Evolutionary conservation across 164 flowering plant genomes (phyloP).

Genomic region (Liquidambar formosana): DNA sequence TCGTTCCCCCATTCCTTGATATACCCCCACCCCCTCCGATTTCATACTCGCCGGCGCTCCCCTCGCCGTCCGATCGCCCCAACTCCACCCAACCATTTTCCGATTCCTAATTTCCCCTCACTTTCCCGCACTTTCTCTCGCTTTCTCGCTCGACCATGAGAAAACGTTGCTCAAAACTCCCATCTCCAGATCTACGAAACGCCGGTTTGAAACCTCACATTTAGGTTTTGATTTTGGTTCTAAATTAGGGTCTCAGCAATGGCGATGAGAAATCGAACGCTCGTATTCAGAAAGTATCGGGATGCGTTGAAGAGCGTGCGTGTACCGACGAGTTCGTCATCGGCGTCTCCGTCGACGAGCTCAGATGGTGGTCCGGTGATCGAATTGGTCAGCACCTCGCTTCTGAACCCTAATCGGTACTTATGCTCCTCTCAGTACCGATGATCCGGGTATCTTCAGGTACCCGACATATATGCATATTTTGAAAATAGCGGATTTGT

Average conservation of each 20-base stretch:
- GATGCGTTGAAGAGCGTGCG: conserved; percentile 51
- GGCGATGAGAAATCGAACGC: conserved; percentile 50
- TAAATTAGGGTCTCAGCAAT: conserved; percentile 9
- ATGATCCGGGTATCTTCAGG: conserved; percentile 45
- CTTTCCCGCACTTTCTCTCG: neutral
- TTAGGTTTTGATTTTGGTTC: neutral
- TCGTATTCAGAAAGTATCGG: conserved; percentile 35
- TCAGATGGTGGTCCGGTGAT: conserved; percentile 38
- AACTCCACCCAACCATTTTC: neutral
- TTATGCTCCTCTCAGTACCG: conserved; percentile 47
- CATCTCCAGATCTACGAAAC: conserved; percentile 8
- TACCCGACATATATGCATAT: conserved; percentile 1
- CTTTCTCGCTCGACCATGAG: conserved; percentile 1
- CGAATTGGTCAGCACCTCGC: conserved; percentile 39
- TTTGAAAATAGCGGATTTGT: neutral
- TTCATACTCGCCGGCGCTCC: neutral
- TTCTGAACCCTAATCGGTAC: conserved; percentile 33
- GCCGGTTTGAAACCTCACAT: neutral
- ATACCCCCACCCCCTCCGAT: neutral
- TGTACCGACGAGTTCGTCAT: conserved; percentile 26
- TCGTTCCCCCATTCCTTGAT: too few relatives aligned
- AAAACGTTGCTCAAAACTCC: neutral
- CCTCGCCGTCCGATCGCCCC: conserved; percentile 7
- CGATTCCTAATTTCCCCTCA: neutral
- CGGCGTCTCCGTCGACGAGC: conserved; percentile 21